phyloP scores from a whole-genome alignment of 192 early-diverging fungal genomes.

The Dispira simplex region DNA sequence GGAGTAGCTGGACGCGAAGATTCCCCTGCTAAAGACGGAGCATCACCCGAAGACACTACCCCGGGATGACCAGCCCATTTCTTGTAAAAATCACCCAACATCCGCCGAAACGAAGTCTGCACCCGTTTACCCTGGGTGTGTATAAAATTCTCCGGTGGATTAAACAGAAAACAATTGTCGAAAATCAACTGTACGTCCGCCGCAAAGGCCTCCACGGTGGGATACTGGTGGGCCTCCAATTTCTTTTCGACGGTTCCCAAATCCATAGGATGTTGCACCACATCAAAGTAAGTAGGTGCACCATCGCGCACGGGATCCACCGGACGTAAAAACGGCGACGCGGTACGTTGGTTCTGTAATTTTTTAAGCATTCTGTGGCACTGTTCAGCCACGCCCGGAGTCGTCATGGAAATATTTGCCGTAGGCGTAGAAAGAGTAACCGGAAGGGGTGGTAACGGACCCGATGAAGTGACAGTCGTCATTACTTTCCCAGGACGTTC shows the following conservation, averaged over 20 bases:
- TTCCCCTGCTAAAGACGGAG: too few relatives aligned
- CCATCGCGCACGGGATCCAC: constrained; percentile 44
- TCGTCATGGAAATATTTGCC: too few relatives aligned
- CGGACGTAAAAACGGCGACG: constrained; percentile 38
- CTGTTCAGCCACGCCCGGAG: not conserved
- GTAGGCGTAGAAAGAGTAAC: too few relatives aligned
- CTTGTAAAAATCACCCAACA: not conserved
- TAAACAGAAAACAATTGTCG: constrained; percentile 18
- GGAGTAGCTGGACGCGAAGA: too few relatives aligned
- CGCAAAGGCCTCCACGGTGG: constrained; percentile 20
- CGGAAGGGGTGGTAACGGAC: too few relatives aligned
- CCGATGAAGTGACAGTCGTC: too few relatives aligned
- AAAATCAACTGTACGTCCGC: constrained; percentile 36
- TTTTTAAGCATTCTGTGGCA: constrained; percentile 24
- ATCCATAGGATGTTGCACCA: constrained; percentile 57
- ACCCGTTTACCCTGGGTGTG: not conserved
- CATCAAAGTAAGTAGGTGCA: constrained; percentile 41
- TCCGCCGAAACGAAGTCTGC: not conserved
- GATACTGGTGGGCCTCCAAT: constrained; percentile 26
- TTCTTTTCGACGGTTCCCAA: constrained; percentile 33
- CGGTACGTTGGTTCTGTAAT: constrained; percentile 27
- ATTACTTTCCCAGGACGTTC: too few relatives aligned
- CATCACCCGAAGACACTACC: too few relatives aligned
- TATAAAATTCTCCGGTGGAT: constrained; percentile 14
- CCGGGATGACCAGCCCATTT: too few relatives aligned